Evolutionary conservation across 441 rosid genomes (phyloP), one percentile per base, ranked within the genome.

Genomic region (Geranium incanum): DNA sequence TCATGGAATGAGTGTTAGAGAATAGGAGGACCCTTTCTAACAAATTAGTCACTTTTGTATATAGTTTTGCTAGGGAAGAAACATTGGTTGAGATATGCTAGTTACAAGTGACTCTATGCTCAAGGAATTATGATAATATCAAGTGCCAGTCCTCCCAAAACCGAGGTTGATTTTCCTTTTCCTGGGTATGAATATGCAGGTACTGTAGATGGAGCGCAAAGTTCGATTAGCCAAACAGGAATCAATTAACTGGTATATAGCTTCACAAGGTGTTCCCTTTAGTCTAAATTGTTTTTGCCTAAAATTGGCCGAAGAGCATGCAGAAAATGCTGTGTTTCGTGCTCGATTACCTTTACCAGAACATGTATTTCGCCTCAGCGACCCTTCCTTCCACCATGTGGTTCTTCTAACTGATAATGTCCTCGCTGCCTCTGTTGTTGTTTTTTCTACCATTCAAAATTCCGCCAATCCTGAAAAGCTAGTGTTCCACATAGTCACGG

Each of bases 231-330:
- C 94, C 0, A 86, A 84, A 78, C 86, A 85, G 21, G 98, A 93
- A 84, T 86, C 84, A 59, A 75, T 91, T 37, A 86, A 86, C 81
- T 89, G 97, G 96, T 94, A 89, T 84, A 83, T 93, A 78, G 97
- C 97, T 55, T 89, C 98, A 67, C 94, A 81, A 48, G 96, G 96
- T 69, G 80, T 93, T 66, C 98, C 98, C 9, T 86, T 86, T 84
- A 80, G 92, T 80, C 75, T 87, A 11, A 92, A 93, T 81, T 93
- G 97, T 73, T 93, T 93, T 73, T 84, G 90, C 79, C 88, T 93
- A 41, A 86, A 83, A 78, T 74, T 93, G 78, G 91, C 96, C 4
- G 98, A 93, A 75, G 97, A 93, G 78, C 91, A 88, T 82, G 84
- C 97, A 36, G 87, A 89, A 66, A 93, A 91, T 73, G 95, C 93